These are phyloP conservation scores for Picochlorum sp. DNA, from an alignment of 139 green algal species.

Conservation along the genomic window DNA sequence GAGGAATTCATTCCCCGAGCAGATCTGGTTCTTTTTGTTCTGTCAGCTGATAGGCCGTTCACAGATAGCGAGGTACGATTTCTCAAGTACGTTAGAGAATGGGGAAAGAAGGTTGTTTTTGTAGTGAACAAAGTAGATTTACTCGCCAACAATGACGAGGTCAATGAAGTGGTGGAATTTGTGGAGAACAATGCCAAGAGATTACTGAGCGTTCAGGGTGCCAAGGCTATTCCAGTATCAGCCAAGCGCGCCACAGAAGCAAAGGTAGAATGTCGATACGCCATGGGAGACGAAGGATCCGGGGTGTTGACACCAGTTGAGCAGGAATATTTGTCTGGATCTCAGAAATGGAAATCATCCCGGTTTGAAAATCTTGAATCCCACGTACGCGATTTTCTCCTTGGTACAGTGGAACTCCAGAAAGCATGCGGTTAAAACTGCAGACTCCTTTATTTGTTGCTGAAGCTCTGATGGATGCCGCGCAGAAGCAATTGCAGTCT, in stretches of 20 bases:
- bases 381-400: conserved; percentile 76
- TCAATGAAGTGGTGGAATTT: conserved; percentile 65
- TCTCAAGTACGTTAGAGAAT: conserved; percentile 82
- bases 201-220: conserved; percentile 47
- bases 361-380: conserved; percentile 59
- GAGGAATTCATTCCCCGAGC: conserved; percentile 96
- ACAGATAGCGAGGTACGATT: conserved; percentile 87
- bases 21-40: conserved; percentile 95
- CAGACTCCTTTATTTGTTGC: conserved; percentile 84
- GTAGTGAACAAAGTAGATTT: conserved; percentile 95
- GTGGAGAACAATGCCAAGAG: conserved; percentile 62
- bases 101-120: conserved; percentile 98
- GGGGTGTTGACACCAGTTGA: conserved; percentile 24
- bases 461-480: conserved; percentile 68
- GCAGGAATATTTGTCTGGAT: conserved; percentile 25
- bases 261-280: conserved; percentile 35
- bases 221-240: conserved; percentile 54
- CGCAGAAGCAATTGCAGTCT: conserved; percentile 40
- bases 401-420: conserved; percentile 36
- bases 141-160: conserved; percentile 50
- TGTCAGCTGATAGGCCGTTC: conserved; percentile 83
- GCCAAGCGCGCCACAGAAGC: conserved; percentile 45
- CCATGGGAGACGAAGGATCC: conserved; percentile 33
- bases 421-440: conserved; percentile 89
- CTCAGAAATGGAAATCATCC: conserved; percentile 40